phyloP scores from a whole-genome alignment of 306 rosid genomes.

The Cicer arietinum region DNA sequence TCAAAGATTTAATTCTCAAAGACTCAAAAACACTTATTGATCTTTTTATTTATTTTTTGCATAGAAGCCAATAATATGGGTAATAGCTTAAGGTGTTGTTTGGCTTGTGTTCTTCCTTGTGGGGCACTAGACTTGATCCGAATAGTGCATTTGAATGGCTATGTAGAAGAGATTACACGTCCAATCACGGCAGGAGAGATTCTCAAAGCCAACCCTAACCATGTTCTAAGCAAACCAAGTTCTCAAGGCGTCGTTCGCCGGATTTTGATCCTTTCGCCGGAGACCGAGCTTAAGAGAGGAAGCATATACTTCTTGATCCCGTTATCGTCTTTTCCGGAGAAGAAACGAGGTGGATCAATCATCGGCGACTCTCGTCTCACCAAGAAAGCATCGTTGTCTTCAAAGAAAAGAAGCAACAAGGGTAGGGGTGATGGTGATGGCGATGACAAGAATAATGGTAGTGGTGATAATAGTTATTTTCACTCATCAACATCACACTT shows the following conservation, averaged over 20 bases:
- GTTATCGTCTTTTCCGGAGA: constrained; percentile 64
- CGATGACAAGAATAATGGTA: not conserved
- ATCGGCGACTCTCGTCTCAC: not conserved
- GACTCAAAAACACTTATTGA: constrained; percentile 1
- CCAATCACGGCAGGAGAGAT: constrained; percentile 81
- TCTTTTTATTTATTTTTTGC: constrained; percentile 20
- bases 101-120: constrained; percentile 93
- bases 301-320: constrained; percentile 92
- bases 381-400: constrained; percentile 39
- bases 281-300: constrained; percentile 86
- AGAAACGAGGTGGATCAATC: constrained; percentile 42
- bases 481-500: constrained; percentile 7
- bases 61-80: constrained; percentile 61
- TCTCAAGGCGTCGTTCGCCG: constrained; percentile 76
- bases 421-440: too few species aligned
- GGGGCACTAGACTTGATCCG: constrained; percentile 96
- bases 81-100: constrained; percentile 86
- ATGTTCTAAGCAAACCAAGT: constrained; percentile 81
- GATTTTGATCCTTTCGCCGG: constrained; percentile 79
- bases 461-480: not conserved
- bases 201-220: constrained; percentile 78
- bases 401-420: constrained; percentile 43
- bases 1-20: constrained; percentile 27
- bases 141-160: constrained; percentile 87
- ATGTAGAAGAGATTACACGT: constrained; percentile 71